A percentile compares a stretch with the other conserved stretches of the same genome.
These are phyloP conservation scores for Penicillium sclerotiorum DNA, from an alignment of 2,329 filamentous ascomycete species.

Conservation along the genomic window DNA sequence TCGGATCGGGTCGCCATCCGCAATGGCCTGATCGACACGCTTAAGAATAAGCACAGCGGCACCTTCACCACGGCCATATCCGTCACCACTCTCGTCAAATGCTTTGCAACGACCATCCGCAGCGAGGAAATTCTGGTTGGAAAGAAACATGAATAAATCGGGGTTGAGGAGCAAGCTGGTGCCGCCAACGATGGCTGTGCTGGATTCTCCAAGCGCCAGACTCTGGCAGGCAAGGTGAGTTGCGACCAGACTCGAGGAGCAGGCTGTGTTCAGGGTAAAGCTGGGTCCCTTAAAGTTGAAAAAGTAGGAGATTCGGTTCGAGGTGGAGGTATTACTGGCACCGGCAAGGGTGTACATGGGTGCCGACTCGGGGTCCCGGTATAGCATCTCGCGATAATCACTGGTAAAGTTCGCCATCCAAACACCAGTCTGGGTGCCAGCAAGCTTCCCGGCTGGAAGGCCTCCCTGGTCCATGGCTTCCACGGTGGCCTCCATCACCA, in stretches of 20 bases:
- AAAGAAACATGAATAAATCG: too few relatives aligned
- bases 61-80: too few relatives aligned
- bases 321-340: not conserved
- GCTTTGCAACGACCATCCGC: too few relatives aligned
- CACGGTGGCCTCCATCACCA: not conserved
- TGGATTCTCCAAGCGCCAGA: not conserved
- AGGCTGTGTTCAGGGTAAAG: conserved; percentile 5
- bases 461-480: not conserved
- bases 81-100: too few relatives aligned
- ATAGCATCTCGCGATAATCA: not conserved
- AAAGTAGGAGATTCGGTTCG: not conserved
- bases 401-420: not conserved
- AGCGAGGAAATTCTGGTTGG: too few relatives aligned
- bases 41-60: too few relatives aligned
- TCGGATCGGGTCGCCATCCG: too few relatives aligned
- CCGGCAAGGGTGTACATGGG: not conserved
- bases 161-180: not conserved
- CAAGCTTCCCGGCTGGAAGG: not conserved
- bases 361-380: not conserved
- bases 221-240: not conserved
- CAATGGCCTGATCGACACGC: too few relatives aligned
- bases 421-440: not conserved
- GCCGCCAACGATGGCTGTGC: not conserved
- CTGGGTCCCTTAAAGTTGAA: conserved; percentile 6
- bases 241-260: conserved; percentile 9